Base-by-base conservation (phyloP, 768 basidiomycete species). In the Lactarius hengduanensis region DNA sequence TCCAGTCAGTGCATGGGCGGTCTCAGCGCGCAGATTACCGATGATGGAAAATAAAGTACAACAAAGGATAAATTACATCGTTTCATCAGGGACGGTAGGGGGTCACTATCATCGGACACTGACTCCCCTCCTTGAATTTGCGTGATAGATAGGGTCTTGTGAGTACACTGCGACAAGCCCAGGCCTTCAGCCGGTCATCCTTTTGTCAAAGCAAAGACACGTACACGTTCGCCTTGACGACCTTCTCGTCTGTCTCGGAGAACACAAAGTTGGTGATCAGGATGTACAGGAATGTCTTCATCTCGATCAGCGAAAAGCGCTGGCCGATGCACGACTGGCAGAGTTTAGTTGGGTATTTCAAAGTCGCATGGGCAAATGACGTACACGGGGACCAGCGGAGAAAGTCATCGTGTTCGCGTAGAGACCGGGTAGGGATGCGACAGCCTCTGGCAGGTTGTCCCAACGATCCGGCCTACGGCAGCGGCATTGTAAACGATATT, bases 291-390 rank as follows among this genome's bases (percentile, higher is more conserved):
- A 94, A 87, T 0, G 84, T 81, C 77, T 94, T 94, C 70, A 92
- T 87, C 78, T 94, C 91, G 62, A 93, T 90, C 73, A 92, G 77
- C 6, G 92, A 90, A 74, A 94, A 92, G 28, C 87, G 85, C 78
- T 90, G 81, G 3, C 92, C 92, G 58, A 92, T 89, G 73, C 92
- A 94, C 1, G 90, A 89, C 92, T 94, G 61, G 7, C 13, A 2
- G n/a, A 26, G 32, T 34, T 10, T 18, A 41, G 40, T 65, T 47
- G 45, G 36, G 10, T n/a, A n/a, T 38, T 38, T 40, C 55, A 50
- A 60, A 32, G 22, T 36, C 43, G 16, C 66, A 22, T 26, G 26
- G 26, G 26, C 26, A 64, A 28, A 80, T 53, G 4, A 53, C 90
- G 65, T 74, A 91, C 92, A 58, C 92, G 82, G 57, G 91, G 91